phyloP scores from a whole-genome alignment of 768 basidiomycete genomes.

The Pulveroboletus frians region DNA sequence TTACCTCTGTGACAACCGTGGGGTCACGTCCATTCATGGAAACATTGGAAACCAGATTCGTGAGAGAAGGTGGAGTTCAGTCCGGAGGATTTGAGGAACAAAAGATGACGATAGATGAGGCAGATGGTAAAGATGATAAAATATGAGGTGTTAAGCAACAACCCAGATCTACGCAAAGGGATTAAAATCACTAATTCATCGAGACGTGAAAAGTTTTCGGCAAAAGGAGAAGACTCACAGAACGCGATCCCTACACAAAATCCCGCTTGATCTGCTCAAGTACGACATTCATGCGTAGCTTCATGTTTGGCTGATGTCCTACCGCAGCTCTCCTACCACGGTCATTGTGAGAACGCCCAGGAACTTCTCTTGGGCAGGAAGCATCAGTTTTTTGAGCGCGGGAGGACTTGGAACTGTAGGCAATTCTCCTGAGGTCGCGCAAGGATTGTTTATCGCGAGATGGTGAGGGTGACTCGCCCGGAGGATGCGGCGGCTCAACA shows the following conservation, averaged over 20 bases:
- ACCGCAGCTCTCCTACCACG: slow-evolving; percentile 27
- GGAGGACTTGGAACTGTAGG: slow-evolving; percentile 54
- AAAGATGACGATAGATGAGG: slow-evolving; percentile 37
- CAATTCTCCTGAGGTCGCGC: slow-evolving; percentile 57
- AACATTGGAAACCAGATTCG: slow-evolving; percentile 59
- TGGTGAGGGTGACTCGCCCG: slow-evolving; percentile 5
- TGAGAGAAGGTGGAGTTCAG: slow-evolving; percentile 41
- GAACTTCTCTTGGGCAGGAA: slow-evolving; percentile 26
- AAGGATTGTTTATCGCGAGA: slow-evolving; percentile 31
- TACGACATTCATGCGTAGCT: slow-evolving; percentile 79
- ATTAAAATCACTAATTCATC: slow-evolving; percentile 2
- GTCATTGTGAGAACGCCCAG: slow-evolving; percentile 12
- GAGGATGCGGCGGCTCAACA: neutral
- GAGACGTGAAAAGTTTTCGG: neutral
- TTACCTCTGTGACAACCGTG: slow-evolving; percentile 58
- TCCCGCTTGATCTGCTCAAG: slow-evolving; percentile 80
- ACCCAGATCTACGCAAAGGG: neutral
- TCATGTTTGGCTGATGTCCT: slow-evolving; percentile 67
- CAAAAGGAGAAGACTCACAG: slow-evolving; percentile 1
- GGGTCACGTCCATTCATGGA: slow-evolving; percentile 44
- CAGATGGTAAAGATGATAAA: slow-evolving; percentile 55
- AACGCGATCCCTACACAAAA: slow-evolving; percentile 29
- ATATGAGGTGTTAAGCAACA: slow-evolving; percentile 31
- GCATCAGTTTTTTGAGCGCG: slow-evolving; percentile 54
- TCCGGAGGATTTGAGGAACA: slow-evolving; percentile 23